phyloP scores from a whole-genome alignment of 805 yeast species.

The Cyberlindnera amylophila region DNA sequence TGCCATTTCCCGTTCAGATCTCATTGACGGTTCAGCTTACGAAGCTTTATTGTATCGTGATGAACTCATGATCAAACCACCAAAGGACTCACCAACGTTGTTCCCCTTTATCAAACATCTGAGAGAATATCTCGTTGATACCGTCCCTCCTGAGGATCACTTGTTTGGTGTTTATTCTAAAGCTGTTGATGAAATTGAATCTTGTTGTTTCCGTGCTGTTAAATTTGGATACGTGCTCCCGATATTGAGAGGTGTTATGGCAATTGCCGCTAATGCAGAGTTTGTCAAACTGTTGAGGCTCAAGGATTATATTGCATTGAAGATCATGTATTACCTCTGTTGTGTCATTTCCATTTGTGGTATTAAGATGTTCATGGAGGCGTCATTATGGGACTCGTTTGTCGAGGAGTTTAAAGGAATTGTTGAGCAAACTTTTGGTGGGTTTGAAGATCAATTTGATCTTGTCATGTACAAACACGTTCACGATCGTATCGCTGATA shows the following conservation, averaged over 20 bases:
- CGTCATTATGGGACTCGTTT: conserved; percentile 22
- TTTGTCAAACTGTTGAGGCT: conserved; percentile 14
- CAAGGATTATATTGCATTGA: conserved; percentile 20
- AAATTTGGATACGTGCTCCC: conserved; percentile 22
- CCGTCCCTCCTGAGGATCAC: conserved; percentile 3
- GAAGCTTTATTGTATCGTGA: conserved; percentile 14
- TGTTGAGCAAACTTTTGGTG: conserved; percentile 6
- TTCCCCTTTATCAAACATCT: conserved; percentile 20
- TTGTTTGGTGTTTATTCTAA: conserved; percentile 7
- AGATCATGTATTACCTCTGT: conserved; percentile 21
- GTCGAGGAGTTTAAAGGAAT: conserved; percentile 13
- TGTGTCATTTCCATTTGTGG: conserved; percentile 21
- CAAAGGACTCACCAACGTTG: conserved; percentile 3
- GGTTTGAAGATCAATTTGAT: conserved; percentile 22
- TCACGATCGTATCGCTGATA: conserved; percentile 7
- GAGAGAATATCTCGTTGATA: conserved; percentile 9
- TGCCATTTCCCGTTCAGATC: conserved; percentile 3
- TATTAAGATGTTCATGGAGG: conserved; percentile 17
- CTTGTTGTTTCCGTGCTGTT: conserved; percentile 18
- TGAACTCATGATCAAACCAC: conserved; percentile 11
- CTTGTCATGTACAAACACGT: conserved; percentile 16
- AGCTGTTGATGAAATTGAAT: conserved; percentile 17
- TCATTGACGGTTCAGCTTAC: conserved; percentile 12
- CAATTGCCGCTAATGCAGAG: conserved; percentile 5
- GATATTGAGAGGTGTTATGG: conserved; percentile 13